phyloP scores from a whole-genome alignment of 257 asterid genomes.

The Ilex aquifolium region DNA sequence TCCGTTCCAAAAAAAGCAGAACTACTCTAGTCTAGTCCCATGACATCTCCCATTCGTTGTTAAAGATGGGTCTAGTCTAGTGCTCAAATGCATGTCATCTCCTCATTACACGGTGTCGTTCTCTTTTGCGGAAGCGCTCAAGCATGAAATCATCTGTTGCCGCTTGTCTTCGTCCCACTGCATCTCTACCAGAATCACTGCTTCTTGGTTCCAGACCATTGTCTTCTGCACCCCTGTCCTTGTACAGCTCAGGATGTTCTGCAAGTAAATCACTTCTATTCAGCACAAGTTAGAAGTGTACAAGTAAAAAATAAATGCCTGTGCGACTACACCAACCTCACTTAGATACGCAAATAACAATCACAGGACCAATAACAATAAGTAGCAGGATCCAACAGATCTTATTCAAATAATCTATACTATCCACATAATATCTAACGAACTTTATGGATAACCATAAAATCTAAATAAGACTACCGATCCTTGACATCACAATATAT shows the following conservation, averaged over 20 bases:
- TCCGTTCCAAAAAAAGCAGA: no score
- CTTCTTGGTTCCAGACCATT: conserved; percentile 38
- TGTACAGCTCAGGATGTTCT: conserved; percentile 66
- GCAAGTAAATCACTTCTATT: conserved; percentile 23
- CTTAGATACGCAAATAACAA: not conserved
- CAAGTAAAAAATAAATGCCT: no score
- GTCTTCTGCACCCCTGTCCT: conserved; percentile 47
- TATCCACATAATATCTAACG: no score
- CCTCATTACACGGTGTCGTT: conserved; percentile 73
- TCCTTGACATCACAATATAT: no score
- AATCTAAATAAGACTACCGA: no score
- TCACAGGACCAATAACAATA: conserved; percentile 1
- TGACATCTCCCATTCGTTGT: no score
- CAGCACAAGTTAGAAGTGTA: not conserved
- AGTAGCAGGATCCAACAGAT: not conserved
- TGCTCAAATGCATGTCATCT: conserved; percentile 34
- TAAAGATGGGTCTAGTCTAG: not conserved
- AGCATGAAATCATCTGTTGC: conserved; percentile 95
- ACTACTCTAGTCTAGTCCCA: no score
- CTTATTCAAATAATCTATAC: no score
- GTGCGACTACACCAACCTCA: no score
- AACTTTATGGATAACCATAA: no score
- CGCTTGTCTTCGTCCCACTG: conserved; percentile 73
- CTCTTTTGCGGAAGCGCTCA: conserved; percentile 86
- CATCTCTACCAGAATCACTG: conserved; percentile 45